These are phyloP conservation scores for Zygotorulaspora sp. DNA, from an alignment of 805 yeast species.

Conservation along the genomic window DNA sequence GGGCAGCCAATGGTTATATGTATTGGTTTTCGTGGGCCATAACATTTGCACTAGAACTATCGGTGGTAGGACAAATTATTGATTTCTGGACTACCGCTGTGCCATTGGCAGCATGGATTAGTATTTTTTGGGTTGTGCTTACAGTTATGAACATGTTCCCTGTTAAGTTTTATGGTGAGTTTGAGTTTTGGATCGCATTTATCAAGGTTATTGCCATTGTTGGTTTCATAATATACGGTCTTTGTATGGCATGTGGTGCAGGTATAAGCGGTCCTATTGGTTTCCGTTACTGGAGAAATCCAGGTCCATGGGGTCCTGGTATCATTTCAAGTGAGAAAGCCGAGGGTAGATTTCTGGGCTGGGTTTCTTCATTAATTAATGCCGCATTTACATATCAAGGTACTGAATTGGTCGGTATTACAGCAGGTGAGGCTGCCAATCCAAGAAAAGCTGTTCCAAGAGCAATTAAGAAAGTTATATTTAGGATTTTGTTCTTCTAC, in stretches of 20 bases:
- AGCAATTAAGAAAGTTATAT: constrained; percentile 64
- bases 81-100: constrained; percentile 64
- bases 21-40: constrained; percentile 79
- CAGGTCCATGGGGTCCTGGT: constrained; percentile 73
- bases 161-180: constrained; percentile 66
- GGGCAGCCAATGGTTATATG: constrained; percentile 67
- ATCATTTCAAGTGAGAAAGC: constrained; percentile 43
- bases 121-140: constrained; percentile 56
- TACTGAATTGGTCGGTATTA: constrained; percentile 68
- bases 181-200: constrained; percentile 70
- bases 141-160: constrained; percentile 57
- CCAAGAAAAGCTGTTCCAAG: constrained; percentile 68
- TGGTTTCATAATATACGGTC: constrained; percentile 64
- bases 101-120: constrained; percentile 69
- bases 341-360: constrained; percentile 62
- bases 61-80: constrained; percentile 64
- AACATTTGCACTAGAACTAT: constrained; percentile 69
- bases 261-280: constrained; percentile 67
- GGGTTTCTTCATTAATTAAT: constrained; percentile 62
- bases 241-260: constrained; percentile 73
- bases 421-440: constrained; percentile 69
- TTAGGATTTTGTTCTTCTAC: constrained; percentile 63
- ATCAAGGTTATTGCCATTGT: constrained; percentile 63
- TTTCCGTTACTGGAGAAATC: constrained; percentile 75
- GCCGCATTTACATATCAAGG: constrained; percentile 84